Evolutionary conservation across 2,329 filamentous ascomycete genomes (phyloP).

Genomic region (Penicillium sp.): DNA sequence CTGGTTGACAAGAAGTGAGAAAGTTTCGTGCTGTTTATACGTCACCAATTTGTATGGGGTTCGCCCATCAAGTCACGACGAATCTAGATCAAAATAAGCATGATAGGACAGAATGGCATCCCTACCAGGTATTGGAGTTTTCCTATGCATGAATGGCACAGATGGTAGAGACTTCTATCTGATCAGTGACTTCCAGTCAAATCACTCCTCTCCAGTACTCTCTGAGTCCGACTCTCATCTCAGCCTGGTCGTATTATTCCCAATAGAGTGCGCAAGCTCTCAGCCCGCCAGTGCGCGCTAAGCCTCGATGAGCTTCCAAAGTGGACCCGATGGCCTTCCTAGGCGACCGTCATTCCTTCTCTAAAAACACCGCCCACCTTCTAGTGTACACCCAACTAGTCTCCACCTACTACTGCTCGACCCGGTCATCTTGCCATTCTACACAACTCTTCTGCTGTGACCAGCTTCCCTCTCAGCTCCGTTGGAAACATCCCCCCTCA

Average conservation of each 20-base stretch:
- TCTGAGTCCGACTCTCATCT: too few species aligned
- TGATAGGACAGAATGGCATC: too few species aligned
- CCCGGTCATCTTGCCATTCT: background rate
- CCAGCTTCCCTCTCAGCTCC: background rate
- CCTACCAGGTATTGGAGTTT: too few species aligned
- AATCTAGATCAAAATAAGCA: too few species aligned
- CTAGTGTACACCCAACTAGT: background rate
- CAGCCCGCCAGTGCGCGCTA: background rate
- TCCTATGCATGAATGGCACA: too few species aligned
- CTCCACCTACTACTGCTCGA: background rate
- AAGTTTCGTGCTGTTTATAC: too few species aligned
- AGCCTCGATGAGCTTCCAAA: conserved; percentile 1
- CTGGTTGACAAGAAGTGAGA: too few species aligned
- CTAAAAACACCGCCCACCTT: background rate
- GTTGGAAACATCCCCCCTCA: background rate
- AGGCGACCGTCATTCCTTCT: conserved; percentile 11
- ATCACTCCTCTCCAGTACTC: background rate
- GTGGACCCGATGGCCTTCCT: background rate
- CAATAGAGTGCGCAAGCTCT: background rate
- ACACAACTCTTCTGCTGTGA: background rate
- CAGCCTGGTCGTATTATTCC: background rate
- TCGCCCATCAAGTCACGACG: too few species aligned
- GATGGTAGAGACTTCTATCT: too few species aligned
- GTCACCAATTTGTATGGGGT: too few species aligned
- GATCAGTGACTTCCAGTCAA: background rate